phyloP scores from a whole-genome alignment of 495 filamentous ascomycete species.

The Penicillium fimorum region DNA sequence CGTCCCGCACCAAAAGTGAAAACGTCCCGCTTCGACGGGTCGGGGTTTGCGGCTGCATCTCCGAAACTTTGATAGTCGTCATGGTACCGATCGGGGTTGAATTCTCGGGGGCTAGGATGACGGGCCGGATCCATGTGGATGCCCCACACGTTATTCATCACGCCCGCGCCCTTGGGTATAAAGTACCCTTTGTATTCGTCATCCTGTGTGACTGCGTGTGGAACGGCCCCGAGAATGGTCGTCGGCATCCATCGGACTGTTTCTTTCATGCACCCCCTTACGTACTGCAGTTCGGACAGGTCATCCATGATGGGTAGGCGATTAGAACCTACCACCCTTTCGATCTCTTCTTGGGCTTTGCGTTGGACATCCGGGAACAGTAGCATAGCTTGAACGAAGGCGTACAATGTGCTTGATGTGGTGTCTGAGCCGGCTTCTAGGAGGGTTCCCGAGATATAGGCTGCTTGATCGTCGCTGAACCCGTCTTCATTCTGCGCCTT shows the following conservation, averaged over 20 bases:
- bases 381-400: conserved; percentile 45
- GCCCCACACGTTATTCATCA: conserved; percentile 47
- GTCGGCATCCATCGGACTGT: conserved; percentile 43
- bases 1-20: conserved; percentile 34
- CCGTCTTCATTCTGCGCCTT: conserved; percentile 30
- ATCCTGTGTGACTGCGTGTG: conserved; percentile 54
- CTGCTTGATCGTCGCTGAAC: conserved; percentile 36
- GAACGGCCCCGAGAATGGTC: conserved; percentile 47
- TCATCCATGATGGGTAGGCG: conserved; percentile 30
- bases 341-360: conserved; percentile 54
- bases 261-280: conserved; percentile 40
- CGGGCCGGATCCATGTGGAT: conserved; percentile 45
- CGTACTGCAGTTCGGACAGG: conserved; percentile 34
- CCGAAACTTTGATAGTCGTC: conserved; percentile 26
- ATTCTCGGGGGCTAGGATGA: conserved; percentile 51
- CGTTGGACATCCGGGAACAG: conserved; percentile 43
- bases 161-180: conserved; percentile 46
- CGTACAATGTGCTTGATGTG: conserved; percentile 36
- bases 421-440: conserved; percentile 47
- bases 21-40: conserved; percentile 32
- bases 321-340: conserved; percentile 22
- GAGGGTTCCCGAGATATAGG: conserved; percentile 43
- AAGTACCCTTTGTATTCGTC: conserved; percentile 53
- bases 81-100: conserved; percentile 54
- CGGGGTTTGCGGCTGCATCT: conserved; percentile 39